Evolutionary conservation across 2,329 filamentous ascomycete species (phyloP).

Genomic region (Talaromyces sp.): DNA sequence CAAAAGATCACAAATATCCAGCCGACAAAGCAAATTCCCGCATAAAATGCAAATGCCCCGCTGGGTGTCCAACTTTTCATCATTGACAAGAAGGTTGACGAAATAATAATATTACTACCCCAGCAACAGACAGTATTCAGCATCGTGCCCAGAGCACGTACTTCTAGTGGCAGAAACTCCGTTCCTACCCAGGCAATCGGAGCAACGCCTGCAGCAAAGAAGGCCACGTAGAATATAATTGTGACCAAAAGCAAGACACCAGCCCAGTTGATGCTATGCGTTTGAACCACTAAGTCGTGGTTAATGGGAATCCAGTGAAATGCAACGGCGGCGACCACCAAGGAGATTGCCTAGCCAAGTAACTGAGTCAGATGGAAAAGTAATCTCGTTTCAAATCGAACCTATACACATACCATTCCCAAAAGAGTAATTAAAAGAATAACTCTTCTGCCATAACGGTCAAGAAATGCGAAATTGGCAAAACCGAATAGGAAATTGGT

Average conservation of each 20-base stretch:
- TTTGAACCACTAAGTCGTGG: not conserved
- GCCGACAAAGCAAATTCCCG: not conserved
- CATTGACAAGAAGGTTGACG: not conserved
- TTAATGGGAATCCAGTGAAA: not conserved
- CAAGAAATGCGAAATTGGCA: not conserved
- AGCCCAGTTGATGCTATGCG: slow-evolving; percentile 24
- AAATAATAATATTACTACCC: not conserved
- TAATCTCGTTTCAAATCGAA: no score
- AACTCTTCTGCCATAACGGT: not conserved
- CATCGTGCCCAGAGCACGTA: not conserved
- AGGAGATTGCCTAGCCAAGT: no score
- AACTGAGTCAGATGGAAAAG: no score
- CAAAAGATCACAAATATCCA: not conserved
- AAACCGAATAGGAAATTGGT: not conserved
- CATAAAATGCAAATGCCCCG: not conserved
- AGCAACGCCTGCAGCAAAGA: slow-evolving; percentile 13
- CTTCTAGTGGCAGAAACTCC: not conserved
- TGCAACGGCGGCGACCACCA: no score
- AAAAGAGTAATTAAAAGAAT: not conserved
- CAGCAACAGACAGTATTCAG: not conserved
- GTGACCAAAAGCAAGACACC: slow-evolving; percentile 36
- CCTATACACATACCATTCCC: no score
- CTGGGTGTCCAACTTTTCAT: not conserved
- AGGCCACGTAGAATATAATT: slow-evolving; percentile 41
- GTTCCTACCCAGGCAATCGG: not conserved